phyloP scores from a whole-genome alignment of 495 filamentous ascomycete genomes.

The Aeminium ludgeri region DNA sequence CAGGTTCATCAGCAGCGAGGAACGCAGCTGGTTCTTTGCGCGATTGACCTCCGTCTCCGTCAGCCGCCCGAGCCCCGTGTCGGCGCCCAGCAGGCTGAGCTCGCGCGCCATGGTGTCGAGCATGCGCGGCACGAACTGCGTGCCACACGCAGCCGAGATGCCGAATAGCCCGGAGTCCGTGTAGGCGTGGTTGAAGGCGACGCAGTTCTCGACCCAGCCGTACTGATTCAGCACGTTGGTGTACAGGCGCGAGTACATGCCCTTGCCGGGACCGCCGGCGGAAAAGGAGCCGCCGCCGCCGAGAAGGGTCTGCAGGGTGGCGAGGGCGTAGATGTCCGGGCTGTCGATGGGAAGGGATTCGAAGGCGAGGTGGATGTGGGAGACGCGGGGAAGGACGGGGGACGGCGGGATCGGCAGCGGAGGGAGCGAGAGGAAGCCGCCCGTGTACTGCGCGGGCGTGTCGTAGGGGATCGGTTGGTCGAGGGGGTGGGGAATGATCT shows the following conservation, averaged over 20 bases:
- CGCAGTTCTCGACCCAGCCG: constrained; percentile 87
- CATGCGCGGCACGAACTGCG: constrained; percentile 58
- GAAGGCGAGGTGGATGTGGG: constrained; percentile 86
- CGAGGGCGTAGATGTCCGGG: constrained; percentile 86
- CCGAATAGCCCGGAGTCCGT: constrained; percentile 91
- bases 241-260: constrained; percentile 95
- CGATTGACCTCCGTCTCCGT: constrained; percentile 65
- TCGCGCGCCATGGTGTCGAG: constrained; percentile 88
- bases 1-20: constrained; percentile 88
- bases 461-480: constrained; percentile 32
- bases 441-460: constrained; percentile 71
- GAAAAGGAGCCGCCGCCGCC: constrained; percentile 93
- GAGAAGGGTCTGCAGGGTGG: constrained; percentile 89
- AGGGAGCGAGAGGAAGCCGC: constrained; percentile 76
- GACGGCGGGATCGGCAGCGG: constrained; percentile 59
- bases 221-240: constrained; percentile 96
- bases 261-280: constrained; percentile 94
- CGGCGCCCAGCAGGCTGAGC: constrained; percentile 57
- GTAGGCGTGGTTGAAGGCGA: constrained; percentile 94
- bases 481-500: constrained; percentile 31
- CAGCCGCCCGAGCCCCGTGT: constrained; percentile 51
- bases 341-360: constrained; percentile 84
- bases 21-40: constrained; percentile 95
- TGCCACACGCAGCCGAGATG: constrained; percentile 71
- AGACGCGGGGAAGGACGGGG: constrained; percentile 63